Conservation (phyloP, 331 rosid genomes). For the Erythrophleum ivorense region DNA sequence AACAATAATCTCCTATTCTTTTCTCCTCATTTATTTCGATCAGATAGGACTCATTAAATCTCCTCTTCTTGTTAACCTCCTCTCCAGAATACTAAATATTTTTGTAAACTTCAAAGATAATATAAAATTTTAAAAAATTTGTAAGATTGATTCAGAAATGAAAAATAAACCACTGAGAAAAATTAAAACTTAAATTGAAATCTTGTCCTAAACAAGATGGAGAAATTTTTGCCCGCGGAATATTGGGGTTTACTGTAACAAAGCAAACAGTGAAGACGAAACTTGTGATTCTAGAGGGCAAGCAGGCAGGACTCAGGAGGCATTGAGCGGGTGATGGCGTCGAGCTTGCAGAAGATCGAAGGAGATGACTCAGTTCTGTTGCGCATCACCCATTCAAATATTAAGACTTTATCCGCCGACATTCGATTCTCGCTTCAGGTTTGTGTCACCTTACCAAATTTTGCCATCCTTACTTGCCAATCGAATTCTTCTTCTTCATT, state of each 20-base stretch:
- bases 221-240: too few relatives aligned
- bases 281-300: not conserved
- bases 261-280: not conserved
- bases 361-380: slow-evolving; percentile 67
- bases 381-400: slow-evolving; percentile 74
- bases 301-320: not conserved
- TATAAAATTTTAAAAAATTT: too few relatives aligned
- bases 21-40: too few relatives aligned
- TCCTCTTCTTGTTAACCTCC: too few relatives aligned
- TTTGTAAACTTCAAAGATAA: too few relatives aligned
- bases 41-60: too few relatives aligned
- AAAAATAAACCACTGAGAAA: too few relatives aligned
- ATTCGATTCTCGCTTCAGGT: slow-evolving; percentile 79
- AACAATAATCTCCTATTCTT: too few relatives aligned
- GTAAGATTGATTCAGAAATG: too few relatives aligned
- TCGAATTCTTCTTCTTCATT: not conserved
- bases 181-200: too few relatives aligned
- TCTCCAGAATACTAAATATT: too few relatives aligned
- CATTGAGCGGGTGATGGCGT: slow-evolving; percentile 49
- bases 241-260: not conserved
- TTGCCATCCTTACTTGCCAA: not conserved
- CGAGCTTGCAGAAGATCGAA: slow-evolving; percentile 60
- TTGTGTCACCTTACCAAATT: not conserved
- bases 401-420: slow-evolving; percentile 70
- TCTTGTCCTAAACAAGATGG: too few relatives aligned